Evolutionary conservation across 2,329 filamentous ascomycete species (phyloP).

Genomic region (Tolypocladium album): DNA sequence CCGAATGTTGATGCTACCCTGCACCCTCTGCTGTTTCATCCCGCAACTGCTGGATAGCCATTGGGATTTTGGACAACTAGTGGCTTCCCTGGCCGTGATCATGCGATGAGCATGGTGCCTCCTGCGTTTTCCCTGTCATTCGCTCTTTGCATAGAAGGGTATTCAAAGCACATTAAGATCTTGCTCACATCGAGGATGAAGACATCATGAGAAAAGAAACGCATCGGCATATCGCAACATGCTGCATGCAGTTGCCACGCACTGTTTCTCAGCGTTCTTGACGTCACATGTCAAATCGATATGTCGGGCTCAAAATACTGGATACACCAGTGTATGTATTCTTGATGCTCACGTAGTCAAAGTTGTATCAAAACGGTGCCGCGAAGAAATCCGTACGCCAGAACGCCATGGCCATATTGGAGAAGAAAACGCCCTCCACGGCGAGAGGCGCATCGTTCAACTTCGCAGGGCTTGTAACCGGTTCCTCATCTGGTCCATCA

Average conservation of each 20-base stretch:
- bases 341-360: not conserved
- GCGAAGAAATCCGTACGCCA: not conserved
- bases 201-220: not conserved
- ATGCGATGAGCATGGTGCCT: no score
- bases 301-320: not conserved
- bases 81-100: not conserved
- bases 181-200: not conserved
- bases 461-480: constrained; percentile 85
- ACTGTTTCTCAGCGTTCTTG: not conserved
- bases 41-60: no score
- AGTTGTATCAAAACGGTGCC: not conserved
- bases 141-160: not conserved
- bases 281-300: not conserved
- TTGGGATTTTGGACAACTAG: no score
- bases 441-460: constrained; percentile 24
- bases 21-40: no score
- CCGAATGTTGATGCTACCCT: no score
- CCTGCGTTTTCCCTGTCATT: not conserved
- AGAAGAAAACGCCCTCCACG: not conserved
- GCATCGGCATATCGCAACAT: not conserved
- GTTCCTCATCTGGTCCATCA: constrained; percentile 90
- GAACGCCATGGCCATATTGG: not conserved
- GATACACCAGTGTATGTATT: not conserved
- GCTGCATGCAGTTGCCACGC: not conserved
- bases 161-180: not conserved